Evolutionary conservation across 78 protist genomes (phyloP), one percentile per base, ranked within the genome.

Genomic region (Dictyostelium firmibasis): DNA sequence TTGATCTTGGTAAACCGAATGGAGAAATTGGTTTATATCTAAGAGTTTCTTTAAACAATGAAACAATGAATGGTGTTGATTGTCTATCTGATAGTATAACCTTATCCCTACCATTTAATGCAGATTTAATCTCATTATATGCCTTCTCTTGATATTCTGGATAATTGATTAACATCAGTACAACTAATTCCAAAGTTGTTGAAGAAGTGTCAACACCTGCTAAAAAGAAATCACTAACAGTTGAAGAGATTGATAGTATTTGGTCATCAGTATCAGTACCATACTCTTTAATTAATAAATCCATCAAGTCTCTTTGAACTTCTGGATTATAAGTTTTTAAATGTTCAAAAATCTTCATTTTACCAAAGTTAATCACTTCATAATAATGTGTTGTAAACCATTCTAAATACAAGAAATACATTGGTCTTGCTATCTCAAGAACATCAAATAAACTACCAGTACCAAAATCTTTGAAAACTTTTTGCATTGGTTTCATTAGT

Each of bases 61-160:
- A 81, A 85, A 67, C 75, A 5, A 43, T 1, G 31, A 29, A 85
- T 2, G 91, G 91, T 3, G 83, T 85, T 27, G 44, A 33, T 44
- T 64, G 57, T 47, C 83, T 67, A 69, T 85, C 35, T 13, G 91
- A 36, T 18, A 85, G 18, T 7, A 16, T 11, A 8, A 67, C 75
- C 27, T 67, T 67, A 0, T 20, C 31, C 10, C 83, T 23, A 25
- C 44, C 60, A 25, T 13, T 41, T 8, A 31, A 18, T 0, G 43
- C 57, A 0, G 3, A 14, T 41, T 41, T 41, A 41, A 77, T n/a
- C n/a, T 77, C 83, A 36, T 35, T 13, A 44, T 18, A n/a, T n/a
- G 74, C 70, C 11, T 85, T 85, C 23, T 85, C 92, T 85, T 85
- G 92, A 31, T 72, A 72, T 20, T 85, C 74, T 29, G 82, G 92